Conservation (phyloP, 257 asterid species). For the Capsicum pubescens region DNA sequence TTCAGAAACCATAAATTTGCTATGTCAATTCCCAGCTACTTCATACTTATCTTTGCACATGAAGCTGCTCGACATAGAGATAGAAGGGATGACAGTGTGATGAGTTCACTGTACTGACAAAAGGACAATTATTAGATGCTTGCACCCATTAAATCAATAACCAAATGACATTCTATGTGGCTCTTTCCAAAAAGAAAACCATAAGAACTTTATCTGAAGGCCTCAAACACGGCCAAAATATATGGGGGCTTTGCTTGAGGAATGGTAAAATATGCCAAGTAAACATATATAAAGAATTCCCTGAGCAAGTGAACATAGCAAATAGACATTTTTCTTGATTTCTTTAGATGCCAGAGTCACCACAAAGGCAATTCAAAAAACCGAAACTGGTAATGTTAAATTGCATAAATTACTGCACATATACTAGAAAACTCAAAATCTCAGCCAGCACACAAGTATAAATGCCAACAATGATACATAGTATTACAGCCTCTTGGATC, state of each 20-base stretch:
- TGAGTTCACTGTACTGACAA: neutral
- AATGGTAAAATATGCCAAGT: neutral
- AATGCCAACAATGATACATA: neutral
- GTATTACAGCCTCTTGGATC: neutral
- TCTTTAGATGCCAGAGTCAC: constrained; percentile 10
- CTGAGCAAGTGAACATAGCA: neutral
- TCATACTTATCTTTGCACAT: constrained; percentile 9
- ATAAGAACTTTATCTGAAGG: neutral
- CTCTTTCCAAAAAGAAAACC: neutral
- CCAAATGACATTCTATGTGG: neutral
- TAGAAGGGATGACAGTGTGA: neutral
- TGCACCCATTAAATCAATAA: neutral
- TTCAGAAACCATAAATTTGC: constrained; percentile 38
- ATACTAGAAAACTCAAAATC: neutral
- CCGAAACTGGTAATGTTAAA: neutral
- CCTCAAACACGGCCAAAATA: constrained; percentile 15
- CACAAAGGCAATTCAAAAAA: constrained; percentile 20
- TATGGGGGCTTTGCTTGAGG: neutral
- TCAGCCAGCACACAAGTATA: neutral
- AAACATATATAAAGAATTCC: constrained; percentile 11
- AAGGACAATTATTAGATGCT: neutral
- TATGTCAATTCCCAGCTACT: constrained; percentile 8
- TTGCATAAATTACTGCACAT: neutral
- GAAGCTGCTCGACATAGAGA: constrained; percentile 15
- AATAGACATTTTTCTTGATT: neutral